Conservation (phyloP, 495 filamentous ascomycete species). For the Darksidea phi region DNA sequence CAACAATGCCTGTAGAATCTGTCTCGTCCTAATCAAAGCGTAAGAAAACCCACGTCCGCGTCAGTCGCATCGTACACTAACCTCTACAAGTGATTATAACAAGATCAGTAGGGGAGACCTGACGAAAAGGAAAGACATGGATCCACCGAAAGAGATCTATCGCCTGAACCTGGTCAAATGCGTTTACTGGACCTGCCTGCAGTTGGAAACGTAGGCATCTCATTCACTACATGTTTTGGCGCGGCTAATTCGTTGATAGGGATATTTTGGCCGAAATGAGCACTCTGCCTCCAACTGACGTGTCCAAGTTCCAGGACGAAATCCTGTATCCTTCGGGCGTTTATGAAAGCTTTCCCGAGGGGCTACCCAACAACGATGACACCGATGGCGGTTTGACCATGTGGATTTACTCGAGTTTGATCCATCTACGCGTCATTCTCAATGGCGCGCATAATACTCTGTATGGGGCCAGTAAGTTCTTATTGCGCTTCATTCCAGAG, state of each 20-base stretch:
- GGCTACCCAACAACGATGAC: neutral
- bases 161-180: conserved; percentile 60
- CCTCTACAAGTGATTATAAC: neutral
- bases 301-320: conserved; percentile 43
- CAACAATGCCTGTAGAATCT: conserved; percentile 68
- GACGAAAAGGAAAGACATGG: neutral
- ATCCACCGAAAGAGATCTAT: conserved; percentile 18
- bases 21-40: conserved; percentile 76
- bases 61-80: neutral
- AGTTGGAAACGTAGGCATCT: conserved; percentile 75
- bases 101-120: conserved; percentile 17
- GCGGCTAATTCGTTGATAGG: conserved; percentile 47
- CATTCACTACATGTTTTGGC: neutral
- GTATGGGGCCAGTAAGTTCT: conserved; percentile 57
- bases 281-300: conserved; percentile 58
- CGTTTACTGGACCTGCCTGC: conserved; percentile 91
- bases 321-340: conserved; percentile 61
- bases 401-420: conserved; percentile 80
- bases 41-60: conserved; percentile 41
- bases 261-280: conserved; percentile 91
- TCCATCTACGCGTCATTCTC: conserved; percentile 79
- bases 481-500: neutral
- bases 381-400: conserved; percentile 52
- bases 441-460: conserved; percentile 80
- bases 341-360: conserved; percentile 25